Base-by-base conservation (phyloP, 306 rosid species). In the Glycine tomentella region DNA sequence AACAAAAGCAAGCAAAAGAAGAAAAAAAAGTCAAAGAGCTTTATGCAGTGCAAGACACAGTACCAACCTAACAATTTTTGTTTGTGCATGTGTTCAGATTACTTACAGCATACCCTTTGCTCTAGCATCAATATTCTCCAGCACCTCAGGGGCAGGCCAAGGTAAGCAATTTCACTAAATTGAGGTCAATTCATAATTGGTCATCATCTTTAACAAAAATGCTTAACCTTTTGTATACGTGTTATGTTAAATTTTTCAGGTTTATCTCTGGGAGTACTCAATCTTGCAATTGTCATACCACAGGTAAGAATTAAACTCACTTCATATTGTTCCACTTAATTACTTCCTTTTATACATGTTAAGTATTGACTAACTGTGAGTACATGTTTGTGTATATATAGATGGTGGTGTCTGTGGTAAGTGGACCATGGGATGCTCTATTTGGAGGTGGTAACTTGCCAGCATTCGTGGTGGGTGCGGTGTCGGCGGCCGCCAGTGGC, bases 391-490 rank as follows among this genome's bases (percentile, higher is more conserved):
- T 31, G 4, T 40, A 2, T 62, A 1, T 62, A 36, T 80, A 94
- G 93, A 91, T 93, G 92, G 5, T 95, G 6, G 92, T 95, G 7
- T 95, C 97, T 0, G 86, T 93, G 16, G 15, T 48, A 7, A 93
- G 97, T 69, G 97, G 99, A 69, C 94, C 91, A 0, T 87, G 91
- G 90, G 97, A 95, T 75, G 89, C 80, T 1, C 69, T 78, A 8
- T 93, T 95, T 46, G 97, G 97, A 2, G 99, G 97, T 0, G 97
- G 99, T 0, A 95, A 95, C 83, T 76, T 93, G 71, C 97, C 99
- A 0, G 99, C 98, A 0, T 95, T 95, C 20, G 91, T 95, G 75
- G 88, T 87, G 76, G 99, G 90, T 0, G 97, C 91, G 0, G 48
- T 95, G 15, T 84, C 98, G 0, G 95, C 99, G 0, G 76, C 84